Evolutionary conservation across 805 yeast genomes (phyloP), one percentile per base, ranked within the genome.

Genomic region (Ogataea methanolica): DNA sequence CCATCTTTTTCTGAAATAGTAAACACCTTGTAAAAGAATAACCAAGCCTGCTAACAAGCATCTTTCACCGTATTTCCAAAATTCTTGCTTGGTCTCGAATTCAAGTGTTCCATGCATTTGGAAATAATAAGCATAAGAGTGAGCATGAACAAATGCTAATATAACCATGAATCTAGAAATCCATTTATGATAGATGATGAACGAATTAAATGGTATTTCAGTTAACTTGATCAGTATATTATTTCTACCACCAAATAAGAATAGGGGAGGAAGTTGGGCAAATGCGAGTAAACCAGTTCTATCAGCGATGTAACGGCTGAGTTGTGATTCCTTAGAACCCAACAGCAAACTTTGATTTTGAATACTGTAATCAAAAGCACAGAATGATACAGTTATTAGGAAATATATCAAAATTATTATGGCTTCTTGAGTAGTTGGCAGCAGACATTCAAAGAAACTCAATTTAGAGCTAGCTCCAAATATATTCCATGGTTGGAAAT

Each of bases 181-280:
- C 76, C 78, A 74, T 54, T 72, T 71, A 54, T 76, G 80, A 51
- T 64, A 72, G 15, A 66, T 51, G 33, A 73, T 66, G 55, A 71
- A 74, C 2, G 72, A 64, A 29, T 71, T 63, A 56, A 62, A 74
- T 39, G 67, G 69, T 74, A 81, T 71, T 1, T 82, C 78, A 0
- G 85, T 74, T 14, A 75, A 17, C 73, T 78, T 74, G 45, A 73
- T 73, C 47, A 80, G 63, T 33, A 80, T 58, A 57, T 80, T 81
- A 61, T 80, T 81, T 47, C 85, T 61, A 36, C 83, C 77, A 2
- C 83, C 84, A 61, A 81, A 80, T 43, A 79, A 62, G 17, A 76
- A 65, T 39, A 79, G 53, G 33, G 76, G 62, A 3, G 87, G 86
- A 39, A 73, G 51, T 48, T 72, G 69, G 52, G 73, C 58, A 57